Conservation (phyloP, 768 basidiomycete species). For the Tricholoma flavovirens region DNA sequence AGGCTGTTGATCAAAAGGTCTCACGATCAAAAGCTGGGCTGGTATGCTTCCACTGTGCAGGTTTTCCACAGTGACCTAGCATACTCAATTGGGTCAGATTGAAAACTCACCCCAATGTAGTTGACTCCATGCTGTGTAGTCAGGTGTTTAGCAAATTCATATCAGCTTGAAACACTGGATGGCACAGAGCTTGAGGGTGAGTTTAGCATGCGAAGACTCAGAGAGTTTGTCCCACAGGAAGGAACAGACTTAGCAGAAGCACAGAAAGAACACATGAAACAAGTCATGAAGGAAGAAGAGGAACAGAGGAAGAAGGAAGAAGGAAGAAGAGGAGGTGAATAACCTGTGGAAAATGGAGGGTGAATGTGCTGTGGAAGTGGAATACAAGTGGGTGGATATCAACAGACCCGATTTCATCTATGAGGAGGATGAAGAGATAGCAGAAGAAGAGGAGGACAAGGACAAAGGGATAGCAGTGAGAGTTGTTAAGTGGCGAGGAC, state of each 20-base stretch:
- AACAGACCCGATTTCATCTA: not conserved
- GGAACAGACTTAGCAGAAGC: not conserved
- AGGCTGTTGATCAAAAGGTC: constrained; percentile 20
- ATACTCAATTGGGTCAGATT: too few species aligned
- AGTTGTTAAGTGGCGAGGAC: not conserved
- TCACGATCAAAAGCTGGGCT: constrained; percentile 9
- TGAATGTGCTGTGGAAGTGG: not conserved
- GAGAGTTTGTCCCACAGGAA: too few species aligned
- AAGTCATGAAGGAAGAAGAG: not conserved
- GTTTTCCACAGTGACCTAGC: not conserved
- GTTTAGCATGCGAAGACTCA: not conserved
- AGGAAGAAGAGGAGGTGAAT: not conserved
- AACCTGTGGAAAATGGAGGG: too few species aligned
- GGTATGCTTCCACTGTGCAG: constrained; percentile 16
- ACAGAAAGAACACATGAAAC: too few species aligned
- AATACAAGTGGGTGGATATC: not conserved
- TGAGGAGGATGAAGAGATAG: not conserved
- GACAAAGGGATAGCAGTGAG: not conserved
- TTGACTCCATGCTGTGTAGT: not conserved
- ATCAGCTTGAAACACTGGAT: not conserved
- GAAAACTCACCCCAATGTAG: too few species aligned
- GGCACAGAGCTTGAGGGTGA: not conserved
- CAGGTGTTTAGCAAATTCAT: not conserved
- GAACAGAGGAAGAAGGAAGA: not conserved
- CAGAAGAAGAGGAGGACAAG: too few species aligned